Evolutionary conservation across 164 flowering plant genomes (phyloP).

Genomic region (Vitis rupestris): DNA sequence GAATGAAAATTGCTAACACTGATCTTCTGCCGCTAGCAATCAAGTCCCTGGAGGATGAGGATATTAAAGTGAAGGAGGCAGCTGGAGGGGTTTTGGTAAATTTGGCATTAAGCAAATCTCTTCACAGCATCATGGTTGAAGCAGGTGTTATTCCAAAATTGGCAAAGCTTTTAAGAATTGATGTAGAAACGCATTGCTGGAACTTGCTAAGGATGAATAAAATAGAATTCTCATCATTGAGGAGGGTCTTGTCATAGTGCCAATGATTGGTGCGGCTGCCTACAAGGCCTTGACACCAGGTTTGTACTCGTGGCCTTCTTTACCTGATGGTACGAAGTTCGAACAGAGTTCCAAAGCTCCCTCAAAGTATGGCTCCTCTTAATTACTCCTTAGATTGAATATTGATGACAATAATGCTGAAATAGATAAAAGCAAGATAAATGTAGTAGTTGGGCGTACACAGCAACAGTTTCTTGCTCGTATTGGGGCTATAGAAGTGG

Average conservation of each 20-base stretch:
- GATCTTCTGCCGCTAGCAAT: conserved; percentile 60
- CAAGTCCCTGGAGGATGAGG: conserved; percentile 65
- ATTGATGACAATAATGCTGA: conserved; percentile 35
- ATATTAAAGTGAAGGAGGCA: conserved; percentile 66
- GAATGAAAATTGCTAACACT: conserved; percentile 50
- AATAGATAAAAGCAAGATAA: conserved; percentile 66
- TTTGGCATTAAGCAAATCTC: conserved; percentile 53
- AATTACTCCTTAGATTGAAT: conserved; percentile 75
- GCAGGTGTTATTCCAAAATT: conserved; percentile 74
- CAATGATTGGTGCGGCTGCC: conserved; percentile 70
- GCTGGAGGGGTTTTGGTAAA: conserved; percentile 84
- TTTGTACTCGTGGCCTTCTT: conserved; percentile 75
- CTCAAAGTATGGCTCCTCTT: conserved; percentile 78
- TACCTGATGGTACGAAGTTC: conserved; percentile 83
- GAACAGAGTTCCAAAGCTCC: conserved; percentile 46
- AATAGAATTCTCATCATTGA: conserved; percentile 72
- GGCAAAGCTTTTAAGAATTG: conserved; percentile 54
- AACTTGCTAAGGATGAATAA: conserved; percentile 72
- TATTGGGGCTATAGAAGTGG: conserved; percentile 76
- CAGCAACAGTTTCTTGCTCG: conserved; percentile 88
- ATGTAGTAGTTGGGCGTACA: conserved; percentile 68
- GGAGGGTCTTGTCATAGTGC: conserved; percentile 81
- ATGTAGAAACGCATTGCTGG: conserved; percentile 56
- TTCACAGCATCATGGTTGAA: conserved; percentile 75
- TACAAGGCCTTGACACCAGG: conserved; percentile 62